phyloP scores from a whole-genome alignment of 176 grass and related monocot genomes.

The Metroxylon sagu region DNA sequence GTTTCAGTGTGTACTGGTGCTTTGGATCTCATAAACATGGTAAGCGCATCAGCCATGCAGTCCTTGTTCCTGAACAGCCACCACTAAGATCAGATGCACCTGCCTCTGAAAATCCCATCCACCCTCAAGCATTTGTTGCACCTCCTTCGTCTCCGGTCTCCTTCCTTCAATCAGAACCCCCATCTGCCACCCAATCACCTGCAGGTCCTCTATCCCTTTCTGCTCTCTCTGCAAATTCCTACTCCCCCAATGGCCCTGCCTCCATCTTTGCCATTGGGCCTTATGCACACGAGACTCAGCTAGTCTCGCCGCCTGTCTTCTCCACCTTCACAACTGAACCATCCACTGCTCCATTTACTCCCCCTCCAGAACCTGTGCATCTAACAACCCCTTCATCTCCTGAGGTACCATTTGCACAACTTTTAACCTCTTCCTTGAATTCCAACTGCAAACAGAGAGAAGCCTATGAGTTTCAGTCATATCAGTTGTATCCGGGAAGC shows the following conservation, averaged over 20 bases:
- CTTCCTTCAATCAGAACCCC: constrained; percentile 76
- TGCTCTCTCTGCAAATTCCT: constrained; percentile 45
- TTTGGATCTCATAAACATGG: constrained; percentile 80
- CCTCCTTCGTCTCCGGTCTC: constrained; percentile 88
- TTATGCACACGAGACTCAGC: constrained; percentile 91
- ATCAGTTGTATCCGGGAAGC: constrained; percentile 70
- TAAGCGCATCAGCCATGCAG: constrained; percentile 54
- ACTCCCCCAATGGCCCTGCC: constrained; percentile 38
- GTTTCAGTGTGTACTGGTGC: constrained; percentile 73
- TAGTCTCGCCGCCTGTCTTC: constrained; percentile 87
- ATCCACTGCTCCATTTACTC: constrained; percentile 87
- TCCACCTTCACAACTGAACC: constrained; percentile 93
- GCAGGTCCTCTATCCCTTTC: constrained; percentile 44
- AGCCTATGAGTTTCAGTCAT: constrained; percentile 35
- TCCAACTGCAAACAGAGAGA: constrained; percentile 45
- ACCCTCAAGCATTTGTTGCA: constrained; percentile 61
- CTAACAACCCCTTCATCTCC: constrained; percentile 92
- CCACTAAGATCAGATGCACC: constrained; percentile 43
- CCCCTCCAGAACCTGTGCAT: constrained; percentile 84
- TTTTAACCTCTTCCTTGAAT: constrained; percentile 55
- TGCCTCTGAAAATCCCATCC: constrained; percentile 37
- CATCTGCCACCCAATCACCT: constrained; percentile 70
- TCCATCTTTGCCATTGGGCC: constrained; percentile 87
- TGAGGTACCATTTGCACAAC: constrained; percentile 90
- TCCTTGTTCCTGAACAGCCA: constrained; percentile 59